phyloP scores from a whole-genome alignment of 352 stramenopile species.

The Blastocystis sp. region DNA sequence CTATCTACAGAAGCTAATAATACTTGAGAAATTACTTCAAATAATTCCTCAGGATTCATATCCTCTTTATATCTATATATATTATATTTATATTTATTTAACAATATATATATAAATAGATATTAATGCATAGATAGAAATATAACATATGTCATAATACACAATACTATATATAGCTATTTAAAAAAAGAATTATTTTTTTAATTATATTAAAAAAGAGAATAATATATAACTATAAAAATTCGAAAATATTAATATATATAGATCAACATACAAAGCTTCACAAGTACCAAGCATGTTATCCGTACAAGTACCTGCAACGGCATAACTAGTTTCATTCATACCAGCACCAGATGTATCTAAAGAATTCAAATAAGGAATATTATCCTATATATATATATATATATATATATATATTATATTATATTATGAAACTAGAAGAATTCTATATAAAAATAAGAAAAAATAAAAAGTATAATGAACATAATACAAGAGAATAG shows the following conservation, averaged over 20 bases:
- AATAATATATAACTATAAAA: too few species aligned
- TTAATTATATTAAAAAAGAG: neutral
- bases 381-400: constrained; percentile 26
- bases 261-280: constrained; percentile 43
- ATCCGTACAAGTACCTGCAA: constrained; percentile 19
- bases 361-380: constrained; percentile 30
- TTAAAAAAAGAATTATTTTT: constrained; percentile 1
- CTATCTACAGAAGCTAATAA: constrained; percentile 87
- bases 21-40: constrained; percentile 91
- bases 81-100: neutral
- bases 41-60: constrained; percentile 71
- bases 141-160: neutral
- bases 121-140: constrained; percentile 40
- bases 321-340: constrained; percentile 22
- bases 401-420: too few species aligned
- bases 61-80: constrained; percentile 33
- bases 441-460: too few species aligned
- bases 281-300: constrained; percentile 40
- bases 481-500: too few species aligned
- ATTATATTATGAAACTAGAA: too few species aligned
- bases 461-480: too few species aligned
- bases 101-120: too few species aligned
- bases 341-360: constrained; percentile 31
- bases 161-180: neutral
- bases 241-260: too few species aligned